A percentile compares a stretch with the other conserved stretches of the same genome.
These are phyloP conservation scores for Dendrobium catenatum DNA, from an alignment of 106 monocot genomes.

Conservation along the genomic window DNA sequence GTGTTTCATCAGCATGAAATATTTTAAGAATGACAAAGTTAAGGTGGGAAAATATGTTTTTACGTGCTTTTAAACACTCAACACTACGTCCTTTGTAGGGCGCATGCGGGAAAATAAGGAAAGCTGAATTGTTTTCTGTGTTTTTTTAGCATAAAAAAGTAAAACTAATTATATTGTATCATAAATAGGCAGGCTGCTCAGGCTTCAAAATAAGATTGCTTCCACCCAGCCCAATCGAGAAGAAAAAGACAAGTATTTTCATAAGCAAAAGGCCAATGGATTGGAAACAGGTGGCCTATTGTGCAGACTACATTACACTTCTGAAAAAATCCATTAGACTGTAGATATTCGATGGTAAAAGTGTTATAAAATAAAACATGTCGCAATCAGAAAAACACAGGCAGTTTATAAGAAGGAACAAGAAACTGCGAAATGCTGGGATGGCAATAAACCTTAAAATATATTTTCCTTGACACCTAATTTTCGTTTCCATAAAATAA, in stretches of 20 bases:
- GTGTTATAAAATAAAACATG: not conserved
- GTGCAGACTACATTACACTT: not conserved
- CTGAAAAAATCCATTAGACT: not conserved
- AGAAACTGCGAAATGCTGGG: not conserved
- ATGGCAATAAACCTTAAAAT: not conserved
- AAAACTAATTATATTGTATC: not conserved
- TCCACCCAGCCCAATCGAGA: not conserved
- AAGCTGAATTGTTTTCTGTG: not conserved
- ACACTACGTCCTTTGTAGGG: not conserved
- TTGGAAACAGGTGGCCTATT: not conserved
- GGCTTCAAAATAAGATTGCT: not conserved
- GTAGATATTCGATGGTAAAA: not conserved
- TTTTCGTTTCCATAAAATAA: not conserved
- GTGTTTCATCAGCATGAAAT: not conserved
- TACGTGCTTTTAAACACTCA: not conserved
- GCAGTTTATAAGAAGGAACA: not conserved
- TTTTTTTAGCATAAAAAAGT: not conserved
- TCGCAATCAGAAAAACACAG: not conserved
- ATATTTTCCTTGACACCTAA: not conserved
- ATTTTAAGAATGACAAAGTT: not conserved
- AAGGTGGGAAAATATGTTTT: not conserved
- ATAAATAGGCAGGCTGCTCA: not conserved
- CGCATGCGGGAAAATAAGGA: not conserved
- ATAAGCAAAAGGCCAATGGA: not conserved
- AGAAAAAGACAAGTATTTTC: not conserved